These are phyloP conservation scores for Fraxinus nigra DNA, from an alignment of 305 asterid genomes.

Conservation along the genomic window DNA sequence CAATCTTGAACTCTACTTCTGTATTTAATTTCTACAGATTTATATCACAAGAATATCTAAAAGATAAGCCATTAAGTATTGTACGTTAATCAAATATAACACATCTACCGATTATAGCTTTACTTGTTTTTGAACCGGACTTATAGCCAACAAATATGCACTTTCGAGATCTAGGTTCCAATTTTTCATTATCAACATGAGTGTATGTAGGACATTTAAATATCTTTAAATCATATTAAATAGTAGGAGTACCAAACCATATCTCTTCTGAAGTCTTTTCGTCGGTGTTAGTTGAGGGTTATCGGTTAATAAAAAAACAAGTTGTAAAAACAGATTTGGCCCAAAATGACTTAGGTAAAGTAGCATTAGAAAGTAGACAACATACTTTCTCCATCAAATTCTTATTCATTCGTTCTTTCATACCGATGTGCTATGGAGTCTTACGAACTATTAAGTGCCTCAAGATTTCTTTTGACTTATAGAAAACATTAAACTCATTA, in stretches of 20 bases:
- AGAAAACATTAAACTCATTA: no score
- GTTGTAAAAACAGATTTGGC: background rate
- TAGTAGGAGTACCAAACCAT: background rate
- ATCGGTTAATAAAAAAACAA: background rate
- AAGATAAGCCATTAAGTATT: no score
- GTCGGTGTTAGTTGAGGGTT: background rate
- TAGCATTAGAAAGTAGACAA: background rate
- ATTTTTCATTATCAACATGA: background rate
- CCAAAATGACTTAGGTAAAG: background rate
- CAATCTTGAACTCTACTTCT: no score
- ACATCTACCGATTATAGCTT: no score
- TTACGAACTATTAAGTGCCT: background rate
- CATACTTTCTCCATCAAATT: background rate
- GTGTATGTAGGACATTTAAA: no score
- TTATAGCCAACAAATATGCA: background rate
- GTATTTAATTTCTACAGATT: no score
- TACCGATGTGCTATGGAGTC: background rate
- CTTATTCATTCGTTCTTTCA: background rate
- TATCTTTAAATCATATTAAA: background rate
- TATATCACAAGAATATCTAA: no score
- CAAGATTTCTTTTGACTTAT: background rate
- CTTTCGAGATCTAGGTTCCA: background rate
- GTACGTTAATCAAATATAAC: no score
- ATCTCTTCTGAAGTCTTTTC: background rate
- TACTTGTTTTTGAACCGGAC: background rate